phyloP scores from a whole-genome alignment of 805 yeast species.

The Torulaspora indica region DNA sequence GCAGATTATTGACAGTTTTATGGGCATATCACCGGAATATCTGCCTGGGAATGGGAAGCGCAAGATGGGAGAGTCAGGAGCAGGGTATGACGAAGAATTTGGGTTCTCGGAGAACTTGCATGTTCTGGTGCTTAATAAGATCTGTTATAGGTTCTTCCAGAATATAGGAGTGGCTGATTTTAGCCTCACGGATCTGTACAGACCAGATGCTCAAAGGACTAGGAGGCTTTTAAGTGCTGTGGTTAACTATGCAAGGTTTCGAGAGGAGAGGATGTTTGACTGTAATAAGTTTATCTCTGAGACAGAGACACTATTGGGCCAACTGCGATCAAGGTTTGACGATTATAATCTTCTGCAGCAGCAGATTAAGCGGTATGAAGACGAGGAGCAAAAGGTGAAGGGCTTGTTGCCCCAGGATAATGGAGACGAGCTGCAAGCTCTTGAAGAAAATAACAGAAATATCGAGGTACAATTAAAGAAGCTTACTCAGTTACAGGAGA shows the following conservation, averaged over 20 bases:
- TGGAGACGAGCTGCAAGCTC: conserved; percentile 38
- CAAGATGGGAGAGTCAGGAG: conserved; percentile 15
- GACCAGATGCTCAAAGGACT: conserved; percentile 68
- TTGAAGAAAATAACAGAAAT: conserved; percentile 47
- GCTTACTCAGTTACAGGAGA: conserved; percentile 59
- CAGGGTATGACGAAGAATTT: conserved; percentile 32
- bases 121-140: conserved; percentile 53
- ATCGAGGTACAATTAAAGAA: conserved; percentile 59
- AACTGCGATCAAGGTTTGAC: conserved; percentile 42
- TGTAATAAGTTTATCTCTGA: conserved; percentile 57
- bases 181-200: conserved; percentile 63
- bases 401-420: conserved; percentile 13
- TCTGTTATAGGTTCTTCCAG: conserved; percentile 56
- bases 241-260: conserved; percentile 77
- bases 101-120: conserved; percentile 40
- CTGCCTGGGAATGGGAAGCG: conserved; percentile 17
- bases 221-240: conserved; percentile 72
- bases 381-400: conserved; percentile 33
- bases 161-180: conserved; percentile 78
- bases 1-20: conserved; percentile 56
- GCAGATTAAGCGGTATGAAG: conserved; percentile 37
- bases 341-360: conserved; percentile 38
- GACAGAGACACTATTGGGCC: conserved; percentile 48
- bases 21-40: conserved; percentile 45
- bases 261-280: conserved; percentile 70